phyloP scores from a whole-genome alignment of 2,329 filamentous ascomycete species.

The Colletotrichum kahawae region DNA sequence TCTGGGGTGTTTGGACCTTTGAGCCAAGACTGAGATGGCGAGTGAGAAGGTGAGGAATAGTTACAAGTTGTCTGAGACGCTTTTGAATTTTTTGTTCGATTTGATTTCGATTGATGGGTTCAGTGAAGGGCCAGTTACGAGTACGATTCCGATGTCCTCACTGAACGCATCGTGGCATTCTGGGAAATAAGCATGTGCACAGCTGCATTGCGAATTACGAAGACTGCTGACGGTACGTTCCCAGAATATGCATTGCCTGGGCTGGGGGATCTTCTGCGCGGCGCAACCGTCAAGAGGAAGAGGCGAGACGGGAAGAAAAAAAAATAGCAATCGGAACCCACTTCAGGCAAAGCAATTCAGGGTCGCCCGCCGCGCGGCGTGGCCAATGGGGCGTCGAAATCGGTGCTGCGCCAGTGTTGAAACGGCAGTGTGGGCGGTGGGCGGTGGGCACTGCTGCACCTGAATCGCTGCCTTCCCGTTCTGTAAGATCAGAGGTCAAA shows the following conservation, averaged over 20 bases:
- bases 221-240: neutral
- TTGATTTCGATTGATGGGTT: neutral
- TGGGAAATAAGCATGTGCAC: neutral
- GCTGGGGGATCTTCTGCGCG: neutral
- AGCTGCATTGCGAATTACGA: neutral
- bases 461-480: conserved; percentile 1
- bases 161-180: neutral
- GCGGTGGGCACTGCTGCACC: neutral
- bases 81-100: neutral
- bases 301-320: neutral
- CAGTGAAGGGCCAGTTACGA: neutral
- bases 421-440: conserved; percentile 5
- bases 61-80: neutral
- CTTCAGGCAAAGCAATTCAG: neutral
- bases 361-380: neutral
- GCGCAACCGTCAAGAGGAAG: neutral
- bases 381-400: neutral
- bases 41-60: neutral
- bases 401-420: neutral
- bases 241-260: neutral
- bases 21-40: neutral
- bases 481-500: neutral
- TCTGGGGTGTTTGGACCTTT: neutral
- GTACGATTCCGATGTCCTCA: neutral
- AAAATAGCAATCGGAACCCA: neutral